phyloP scores from a whole-genome alignment of 2,329 filamentous ascomycete genomes.

The Grosmannia clavigera region DNA sequence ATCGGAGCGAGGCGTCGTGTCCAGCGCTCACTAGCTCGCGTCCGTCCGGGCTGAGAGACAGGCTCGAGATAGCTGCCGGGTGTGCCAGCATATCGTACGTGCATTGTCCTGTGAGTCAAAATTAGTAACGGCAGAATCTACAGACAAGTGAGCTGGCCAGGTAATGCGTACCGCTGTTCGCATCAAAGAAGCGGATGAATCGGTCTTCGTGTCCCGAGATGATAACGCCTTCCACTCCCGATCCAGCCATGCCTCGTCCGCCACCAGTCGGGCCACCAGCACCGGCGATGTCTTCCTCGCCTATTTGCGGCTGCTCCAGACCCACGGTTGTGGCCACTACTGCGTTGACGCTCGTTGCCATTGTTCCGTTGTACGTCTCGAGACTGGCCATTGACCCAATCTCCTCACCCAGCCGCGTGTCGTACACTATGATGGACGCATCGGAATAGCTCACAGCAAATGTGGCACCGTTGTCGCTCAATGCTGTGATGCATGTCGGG shows the following conservation, averaged over 20 bases:
- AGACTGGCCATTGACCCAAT: conserved; percentile 84
- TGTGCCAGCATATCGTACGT: conserved; percentile 98
- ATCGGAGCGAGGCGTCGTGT: conserved; percentile 87
- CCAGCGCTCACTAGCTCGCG: conserved; percentile 90
- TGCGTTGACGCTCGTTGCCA: conserved; percentile 71
- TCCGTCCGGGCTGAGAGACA: conserved; percentile 86
- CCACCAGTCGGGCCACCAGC: conserved; percentile 57
- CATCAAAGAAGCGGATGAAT: conserved; percentile 94
- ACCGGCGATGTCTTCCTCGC: conserved; percentile 63
- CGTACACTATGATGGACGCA: conserved; percentile 80
- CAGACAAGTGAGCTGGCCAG: neutral
- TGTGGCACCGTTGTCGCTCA: conserved; percentile 70
- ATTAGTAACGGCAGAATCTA: conserved; percentile 9
- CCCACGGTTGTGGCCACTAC: conserved; percentile 79
- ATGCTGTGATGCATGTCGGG: conserved; percentile 83
- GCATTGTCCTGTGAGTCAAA: conserved; percentile 63
- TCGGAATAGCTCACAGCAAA: conserved; percentile 93
- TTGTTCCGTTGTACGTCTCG: conserved; percentile 83
- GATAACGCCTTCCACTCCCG: conserved; percentile 80
- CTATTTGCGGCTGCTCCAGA: conserved; percentile 60
- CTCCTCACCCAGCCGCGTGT: conserved; percentile 84
- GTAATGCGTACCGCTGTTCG: conserved; percentile 76
- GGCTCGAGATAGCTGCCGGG: conserved; percentile 78
- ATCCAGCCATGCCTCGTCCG: conserved; percentile 49
- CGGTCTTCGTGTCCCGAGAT: conserved; percentile 96